phyloP scores from a whole-genome alignment of 495 filamentous ascomycete species.

The Lasiosphaeris hirsuta region DNA sequence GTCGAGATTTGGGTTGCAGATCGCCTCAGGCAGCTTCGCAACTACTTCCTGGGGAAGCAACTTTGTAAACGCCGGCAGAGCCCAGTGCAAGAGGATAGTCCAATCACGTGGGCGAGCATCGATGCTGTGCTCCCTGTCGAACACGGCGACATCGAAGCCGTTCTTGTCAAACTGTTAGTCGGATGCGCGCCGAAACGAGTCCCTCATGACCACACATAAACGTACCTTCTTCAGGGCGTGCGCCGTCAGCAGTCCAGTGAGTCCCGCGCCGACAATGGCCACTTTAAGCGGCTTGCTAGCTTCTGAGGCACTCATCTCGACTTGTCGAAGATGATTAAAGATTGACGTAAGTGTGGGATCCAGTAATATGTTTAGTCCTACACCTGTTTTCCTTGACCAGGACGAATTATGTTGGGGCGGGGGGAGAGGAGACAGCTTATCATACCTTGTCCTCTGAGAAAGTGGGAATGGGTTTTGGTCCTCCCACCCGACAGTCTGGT shows the following conservation, averaged over 20 bases:
- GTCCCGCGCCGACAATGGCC: slow-evolving; percentile 1
- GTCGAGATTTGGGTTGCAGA: slow-evolving; percentile 38
- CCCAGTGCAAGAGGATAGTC: slow-evolving; percentile 21
- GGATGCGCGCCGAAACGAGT: too few species aligned
- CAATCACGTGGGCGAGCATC: slow-evolving; percentile 16
- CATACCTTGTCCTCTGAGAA: background rate
- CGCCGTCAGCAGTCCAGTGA: slow-evolving; percentile 1
- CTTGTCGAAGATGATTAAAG: background rate
- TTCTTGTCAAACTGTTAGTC: background rate
- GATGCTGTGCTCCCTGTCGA: slow-evolving; percentile 8
- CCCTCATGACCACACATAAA: too few species aligned
- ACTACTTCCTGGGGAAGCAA: slow-evolving; percentile 8
- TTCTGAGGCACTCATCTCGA: background rate
- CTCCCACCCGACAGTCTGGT: slow-evolving; percentile 3
- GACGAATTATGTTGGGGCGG: background rate
- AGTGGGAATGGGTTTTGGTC: background rate
- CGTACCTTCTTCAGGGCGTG: slow-evolving; percentile 4
- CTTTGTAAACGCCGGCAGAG: slow-evolving; percentile 9
- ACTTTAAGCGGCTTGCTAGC: background rate
- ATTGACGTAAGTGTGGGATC: background rate
- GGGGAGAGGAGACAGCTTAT: too few species aligned
- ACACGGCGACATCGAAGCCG: slow-evolving; percentile 9
- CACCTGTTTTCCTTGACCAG: background rate
- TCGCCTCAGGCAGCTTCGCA: slow-evolving; percentile 24
- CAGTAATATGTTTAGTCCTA: background rate